Base-by-base conservation (phyloP, 768 basidiomycete species). In the Omphalotus guepiniiformis region DNA sequence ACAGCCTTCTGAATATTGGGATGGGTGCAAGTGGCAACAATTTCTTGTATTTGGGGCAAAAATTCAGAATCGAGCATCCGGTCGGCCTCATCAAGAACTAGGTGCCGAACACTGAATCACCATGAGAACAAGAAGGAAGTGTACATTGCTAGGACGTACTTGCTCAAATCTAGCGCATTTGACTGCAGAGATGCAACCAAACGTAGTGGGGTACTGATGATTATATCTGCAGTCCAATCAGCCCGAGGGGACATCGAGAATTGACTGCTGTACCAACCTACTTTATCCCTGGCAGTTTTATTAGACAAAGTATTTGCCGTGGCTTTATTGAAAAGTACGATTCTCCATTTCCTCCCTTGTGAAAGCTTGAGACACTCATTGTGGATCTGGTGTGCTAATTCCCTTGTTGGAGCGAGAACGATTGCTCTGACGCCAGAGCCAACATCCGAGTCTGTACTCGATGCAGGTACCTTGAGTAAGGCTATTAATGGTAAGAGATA, bases 351-450 rank as follows among this genome's bases (percentile, higher is more conserved):
- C 39, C 85, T 73, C 6, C 88, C 90, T 55, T 83, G 77, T 12
- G 82, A 87, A 13, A 92, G 70, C 62, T 88, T 93, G 41, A 87
- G 63, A 55, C 85, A 88, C 61, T 98, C 96, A 50, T 93, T 92
- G 53, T 90, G 75, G 45, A 98, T 98, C 59, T 99, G 96, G 57
- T 92, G 84, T 0, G 93, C 93, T n/a, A 99, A 65, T 69, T 99
- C 96, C 41, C 92, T 81, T 2, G 96, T 98, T 2, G 96, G 96
- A 1, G 90, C 88, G 39, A 99, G 66, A 30, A 99, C 70, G 18
- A 99, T 50, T 2, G 88, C 89, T 47, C 90, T 76, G 15, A 82
- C 82, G 47, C 88, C 93, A 25, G 59, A 63, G 15, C 79, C 80
- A 26, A 62, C 53, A 15, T 74, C 66, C 22, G 54, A 52, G 45